phyloP scores from a whole-genome alignment of 768 basidiomycete species.

The Leccinum longicurvipes region DNA sequence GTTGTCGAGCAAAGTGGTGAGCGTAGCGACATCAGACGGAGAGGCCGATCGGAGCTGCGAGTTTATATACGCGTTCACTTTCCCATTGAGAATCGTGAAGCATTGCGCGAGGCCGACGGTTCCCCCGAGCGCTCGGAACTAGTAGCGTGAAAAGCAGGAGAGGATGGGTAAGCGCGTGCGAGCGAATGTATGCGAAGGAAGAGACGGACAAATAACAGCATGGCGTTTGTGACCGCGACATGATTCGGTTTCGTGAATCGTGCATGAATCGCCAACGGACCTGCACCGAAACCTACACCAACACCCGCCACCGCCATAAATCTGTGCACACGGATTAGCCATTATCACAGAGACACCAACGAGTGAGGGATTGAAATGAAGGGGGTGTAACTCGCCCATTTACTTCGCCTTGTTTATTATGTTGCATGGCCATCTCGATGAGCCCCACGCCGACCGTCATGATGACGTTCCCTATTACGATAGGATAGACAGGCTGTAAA shows the following conservation, averaged over 20 bases:
- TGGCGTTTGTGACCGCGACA: conserved; percentile 41
- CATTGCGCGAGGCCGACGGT: conserved; percentile 54
- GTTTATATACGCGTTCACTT: conserved; percentile 36
- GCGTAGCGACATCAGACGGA: conserved; percentile 22
- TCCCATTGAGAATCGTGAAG: conserved; percentile 44
- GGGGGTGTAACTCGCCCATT: conserved; percentile 30
- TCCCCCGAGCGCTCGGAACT: conserved; percentile 51
- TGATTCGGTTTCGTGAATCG: conserved; percentile 43
- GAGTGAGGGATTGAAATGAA: not conserved
- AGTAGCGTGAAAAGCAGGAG: not conserved
- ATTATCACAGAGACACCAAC: not conserved
- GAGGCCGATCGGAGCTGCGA: conserved; percentile 17
- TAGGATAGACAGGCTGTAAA: conserved; percentile 39
- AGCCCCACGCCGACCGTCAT: conserved; percentile 42
- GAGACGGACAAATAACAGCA: conserved; percentile 43
- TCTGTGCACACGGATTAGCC: conserved; percentile 14
- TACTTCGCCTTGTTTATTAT: conserved; percentile 32
- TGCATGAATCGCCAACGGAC: conserved; percentile 41
- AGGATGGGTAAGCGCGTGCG: not conserved
- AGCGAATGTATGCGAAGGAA: not conserved
- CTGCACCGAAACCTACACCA: conserved; percentile 41
- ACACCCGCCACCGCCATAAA: conserved; percentile 46
- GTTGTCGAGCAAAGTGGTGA: conserved; percentile 23
- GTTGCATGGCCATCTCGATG: conserved; percentile 40
- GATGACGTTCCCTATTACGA: conserved; percentile 37